Conservation (phyloP, 2,329 filamentous ascomycete species). For the Apiospora pterosperma region DNA sequence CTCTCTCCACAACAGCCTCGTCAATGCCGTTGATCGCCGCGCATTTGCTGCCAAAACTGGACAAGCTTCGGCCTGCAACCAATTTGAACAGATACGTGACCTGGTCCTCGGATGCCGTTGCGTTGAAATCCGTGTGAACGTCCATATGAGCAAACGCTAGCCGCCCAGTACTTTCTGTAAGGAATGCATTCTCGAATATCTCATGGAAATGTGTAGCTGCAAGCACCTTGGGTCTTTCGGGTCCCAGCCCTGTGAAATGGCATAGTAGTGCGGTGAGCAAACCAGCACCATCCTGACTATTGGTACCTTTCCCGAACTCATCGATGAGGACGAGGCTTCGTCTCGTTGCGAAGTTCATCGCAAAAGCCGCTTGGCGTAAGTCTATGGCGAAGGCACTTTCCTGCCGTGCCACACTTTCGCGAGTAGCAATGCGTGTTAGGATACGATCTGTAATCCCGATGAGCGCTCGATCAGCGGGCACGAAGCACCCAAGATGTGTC, state of each 20-base stretch:
- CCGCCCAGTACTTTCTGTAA: constrained; percentile 43
- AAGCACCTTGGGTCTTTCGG: constrained; percentile 52
- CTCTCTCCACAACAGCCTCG: constrained; percentile 65
- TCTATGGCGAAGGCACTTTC: constrained; percentile 72
- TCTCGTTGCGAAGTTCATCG: constrained; percentile 69
- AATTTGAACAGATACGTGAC: constrained; percentile 73
- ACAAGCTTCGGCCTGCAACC: constrained; percentile 63
- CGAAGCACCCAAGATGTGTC: constrained; percentile 88
- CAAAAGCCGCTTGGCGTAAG: constrained; percentile 78
- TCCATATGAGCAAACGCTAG: constrained; percentile 70
- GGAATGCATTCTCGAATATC: constrained; percentile 63
- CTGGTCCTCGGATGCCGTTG: constrained; percentile 53
- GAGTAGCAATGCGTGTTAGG: constrained; percentile 77
- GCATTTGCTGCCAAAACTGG: constrained; percentile 84
- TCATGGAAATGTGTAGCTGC: constrained; percentile 66
- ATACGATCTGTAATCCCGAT: constrained; percentile 93
- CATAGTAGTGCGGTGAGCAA: constrained; percentile 55
- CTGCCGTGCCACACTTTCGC: constrained; percentile 56
- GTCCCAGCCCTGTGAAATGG: constrained; percentile 48
- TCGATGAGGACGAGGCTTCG: constrained; percentile 85
- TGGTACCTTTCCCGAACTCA: constrained; percentile 75
- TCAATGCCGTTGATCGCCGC: constrained; percentile 85
- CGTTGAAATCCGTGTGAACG: constrained; percentile 55
- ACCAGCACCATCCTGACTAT: constrained; percentile 54
- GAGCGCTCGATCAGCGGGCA: constrained; percentile 72